Percentiles rank a stretch among this genome's conserved stretches.
phyloP scores from a whole-genome alignment of 2,329 filamentous ascomycete species.

The Lecanosticta acicola region DNA sequence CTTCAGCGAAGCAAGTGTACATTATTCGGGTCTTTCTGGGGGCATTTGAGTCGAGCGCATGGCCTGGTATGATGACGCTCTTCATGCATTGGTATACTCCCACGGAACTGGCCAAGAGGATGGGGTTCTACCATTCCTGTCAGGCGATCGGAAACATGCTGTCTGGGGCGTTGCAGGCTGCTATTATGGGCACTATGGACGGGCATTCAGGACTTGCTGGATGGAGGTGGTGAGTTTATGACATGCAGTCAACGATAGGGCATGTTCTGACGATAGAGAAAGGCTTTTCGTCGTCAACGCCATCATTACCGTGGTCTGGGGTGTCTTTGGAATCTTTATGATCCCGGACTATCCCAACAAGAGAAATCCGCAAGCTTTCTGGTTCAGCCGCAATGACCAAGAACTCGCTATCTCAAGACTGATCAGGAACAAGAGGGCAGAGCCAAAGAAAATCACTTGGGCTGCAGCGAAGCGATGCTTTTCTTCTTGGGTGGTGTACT shows the following conservation, averaged over 20 bases:
- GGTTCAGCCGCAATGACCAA: constrained; percentile 42
- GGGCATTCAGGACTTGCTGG: constrained; percentile 30
- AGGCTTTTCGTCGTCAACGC: constrained; percentile 35
- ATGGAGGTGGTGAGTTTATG: constrained; percentile 29
- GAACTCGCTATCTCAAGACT: constrained; percentile 42
- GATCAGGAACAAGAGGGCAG: constrained; percentile 41
- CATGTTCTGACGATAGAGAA: not conserved
- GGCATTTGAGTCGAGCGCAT: constrained; percentile 34
- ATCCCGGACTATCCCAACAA: constrained; percentile 37
- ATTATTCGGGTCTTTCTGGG: constrained; percentile 27
- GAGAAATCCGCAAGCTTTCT: constrained; percentile 36
- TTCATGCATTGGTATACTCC: constrained; percentile 33
- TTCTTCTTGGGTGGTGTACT: constrained; percentile 42
- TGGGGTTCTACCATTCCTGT: constrained; percentile 25
- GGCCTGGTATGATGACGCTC: constrained; percentile 43
- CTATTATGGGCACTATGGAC: constrained; percentile 31
- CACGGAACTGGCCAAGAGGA: constrained; percentile 22
- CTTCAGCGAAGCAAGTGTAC: constrained; percentile 24
- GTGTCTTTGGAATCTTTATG: constrained; percentile 31
- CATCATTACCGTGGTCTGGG: constrained; percentile 35
- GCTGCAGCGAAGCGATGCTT: constrained; percentile 42
- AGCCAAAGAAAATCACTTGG: constrained; percentile 44
- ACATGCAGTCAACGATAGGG: not conserved
- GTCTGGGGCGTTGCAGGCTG: constrained; percentile 23
- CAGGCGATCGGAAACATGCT: constrained; percentile 26